These are phyloP conservation scores for Dillenia turbinata DNA, from an alignment of 164 flowering plant genomes.

Conservation along the genomic window DNA sequence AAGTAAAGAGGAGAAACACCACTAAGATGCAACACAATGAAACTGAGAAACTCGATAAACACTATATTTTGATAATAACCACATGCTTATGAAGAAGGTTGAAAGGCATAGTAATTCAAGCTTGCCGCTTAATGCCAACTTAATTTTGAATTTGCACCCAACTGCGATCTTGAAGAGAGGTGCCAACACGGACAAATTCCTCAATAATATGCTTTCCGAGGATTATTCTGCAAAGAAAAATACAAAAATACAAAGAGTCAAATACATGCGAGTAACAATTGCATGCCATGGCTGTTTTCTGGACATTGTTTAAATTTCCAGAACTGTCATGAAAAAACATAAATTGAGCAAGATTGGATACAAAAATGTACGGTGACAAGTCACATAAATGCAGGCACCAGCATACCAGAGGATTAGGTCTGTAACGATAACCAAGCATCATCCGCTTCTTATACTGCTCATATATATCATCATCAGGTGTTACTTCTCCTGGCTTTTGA, in stretches of 20 bases:
- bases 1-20: too few relatives aligned
- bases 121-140: too few relatives aligned
- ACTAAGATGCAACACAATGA: too few relatives aligned
- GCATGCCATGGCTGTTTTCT: neutral
- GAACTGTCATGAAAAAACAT: neutral
- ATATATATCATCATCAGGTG: slow-evolving; percentile 91
- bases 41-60: too few relatives aligned
- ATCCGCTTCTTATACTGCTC: slow-evolving; percentile 99
- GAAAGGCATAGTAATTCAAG: too few relatives aligned
- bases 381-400: neutral
- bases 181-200: neutral
- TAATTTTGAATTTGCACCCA: too few relatives aligned
- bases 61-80: too few relatives aligned
- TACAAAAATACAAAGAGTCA: neutral
- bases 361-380: neutral
- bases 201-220: slow-evolving; percentile 83
- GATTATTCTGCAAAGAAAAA: slow-evolving; percentile 57
- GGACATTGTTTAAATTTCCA: neutral
- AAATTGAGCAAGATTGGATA: neutral
- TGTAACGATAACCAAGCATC: slow-evolving; percentile 94
- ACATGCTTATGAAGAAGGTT: too few relatives aligned
- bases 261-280: neutral
- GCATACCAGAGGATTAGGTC: slow-evolving; percentile 94
- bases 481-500: slow-evolving; percentile 76
- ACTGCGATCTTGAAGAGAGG: neutral